These are phyloP conservation scores for Aspergillus udagawae DNA, from an alignment of 2,329 filamentous ascomycete species.

Conservation along the genomic window DNA sequence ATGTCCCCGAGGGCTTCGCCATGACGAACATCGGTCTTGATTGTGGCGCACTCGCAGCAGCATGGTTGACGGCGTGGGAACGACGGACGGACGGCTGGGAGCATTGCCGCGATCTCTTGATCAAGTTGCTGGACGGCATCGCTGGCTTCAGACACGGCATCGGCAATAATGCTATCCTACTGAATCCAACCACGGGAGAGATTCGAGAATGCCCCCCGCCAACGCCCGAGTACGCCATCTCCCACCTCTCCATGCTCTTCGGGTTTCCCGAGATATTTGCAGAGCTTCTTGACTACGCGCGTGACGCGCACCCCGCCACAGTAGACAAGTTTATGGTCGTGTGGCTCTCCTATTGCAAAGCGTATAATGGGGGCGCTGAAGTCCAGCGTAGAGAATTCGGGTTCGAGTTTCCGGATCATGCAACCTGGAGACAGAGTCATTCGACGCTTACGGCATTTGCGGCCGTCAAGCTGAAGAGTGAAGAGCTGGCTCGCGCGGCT, in stretches of 20 bases:
- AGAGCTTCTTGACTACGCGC: background rate
- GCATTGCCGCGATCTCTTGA: constrained; percentile 50
- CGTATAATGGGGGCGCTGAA: background rate
- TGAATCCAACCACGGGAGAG: background rate
- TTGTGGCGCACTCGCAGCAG: constrained; percentile 54
- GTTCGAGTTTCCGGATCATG: background rate
- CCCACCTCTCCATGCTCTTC: background rate
- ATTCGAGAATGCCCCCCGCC: background rate
- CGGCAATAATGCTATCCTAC: constrained; percentile 12
- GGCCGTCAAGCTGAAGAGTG: background rate
- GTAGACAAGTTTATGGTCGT: background rate
- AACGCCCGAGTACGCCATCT: background rate
- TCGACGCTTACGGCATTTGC: background rate
- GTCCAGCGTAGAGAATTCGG: background rate
- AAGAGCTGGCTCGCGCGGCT: background rate
- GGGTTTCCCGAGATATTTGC: background rate
- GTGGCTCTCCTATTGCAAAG: background rate
- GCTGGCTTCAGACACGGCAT: constrained; percentile 56
- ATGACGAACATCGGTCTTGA: constrained; percentile 49
- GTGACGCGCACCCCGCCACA: background rate
- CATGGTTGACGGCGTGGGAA: constrained; percentile 60
- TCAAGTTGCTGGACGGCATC: constrained; percentile 49
- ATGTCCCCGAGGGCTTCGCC: constrained; percentile 46
- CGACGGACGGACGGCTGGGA: constrained; percentile 52
- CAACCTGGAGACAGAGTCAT: background rate